phyloP scores from a whole-genome alignment of 2,329 filamentous ascomycete genomes.

The Lizonia empirigonia region DNA sequence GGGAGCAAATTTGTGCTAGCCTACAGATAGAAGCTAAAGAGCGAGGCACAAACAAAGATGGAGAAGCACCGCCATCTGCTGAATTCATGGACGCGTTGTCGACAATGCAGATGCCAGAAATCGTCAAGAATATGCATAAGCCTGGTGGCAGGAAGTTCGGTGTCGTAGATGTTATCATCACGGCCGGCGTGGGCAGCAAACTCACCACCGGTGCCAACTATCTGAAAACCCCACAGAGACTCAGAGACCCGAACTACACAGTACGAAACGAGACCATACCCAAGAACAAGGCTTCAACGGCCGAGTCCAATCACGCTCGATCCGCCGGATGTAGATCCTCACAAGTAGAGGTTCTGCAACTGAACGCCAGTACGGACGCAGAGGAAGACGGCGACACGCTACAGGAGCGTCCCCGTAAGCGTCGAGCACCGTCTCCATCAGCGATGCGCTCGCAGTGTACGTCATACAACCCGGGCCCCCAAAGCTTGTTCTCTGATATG shows the following conservation, averaged over 20 bases:
- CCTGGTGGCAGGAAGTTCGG: slow-evolving; percentile 40
- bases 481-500: not conserved
- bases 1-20: slow-evolving; percentile 38
- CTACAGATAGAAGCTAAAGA: slow-evolving; percentile 43
- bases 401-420: slow-evolving; percentile 8
- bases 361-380: slow-evolving; percentile 2
- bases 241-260: slow-evolving; percentile 29
- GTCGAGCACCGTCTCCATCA: slow-evolving; percentile 1
- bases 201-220: slow-evolving; percentile 27
- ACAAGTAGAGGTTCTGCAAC: no score
- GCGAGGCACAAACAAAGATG: slow-evolving; percentile 42
- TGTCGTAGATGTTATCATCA: slow-evolving; percentile 48
- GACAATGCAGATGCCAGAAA: slow-evolving; percentile 45
- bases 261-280: not conserved
- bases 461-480: not conserved
- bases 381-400: slow-evolving; percentile 15
- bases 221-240: slow-evolving; percentile 30
- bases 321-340: no score
- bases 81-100: slow-evolving; percentile 49
- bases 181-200: slow-evolving; percentile 38
- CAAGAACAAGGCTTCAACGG: not conserved
- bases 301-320: not conserved
- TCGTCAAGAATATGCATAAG: slow-evolving; percentile 39
- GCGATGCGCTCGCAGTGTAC: not conserved
- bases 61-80: slow-evolving; percentile 43